phyloP scores from a whole-genome alignment of 805 yeast species.

The Priceomyces castillae region DNA sequence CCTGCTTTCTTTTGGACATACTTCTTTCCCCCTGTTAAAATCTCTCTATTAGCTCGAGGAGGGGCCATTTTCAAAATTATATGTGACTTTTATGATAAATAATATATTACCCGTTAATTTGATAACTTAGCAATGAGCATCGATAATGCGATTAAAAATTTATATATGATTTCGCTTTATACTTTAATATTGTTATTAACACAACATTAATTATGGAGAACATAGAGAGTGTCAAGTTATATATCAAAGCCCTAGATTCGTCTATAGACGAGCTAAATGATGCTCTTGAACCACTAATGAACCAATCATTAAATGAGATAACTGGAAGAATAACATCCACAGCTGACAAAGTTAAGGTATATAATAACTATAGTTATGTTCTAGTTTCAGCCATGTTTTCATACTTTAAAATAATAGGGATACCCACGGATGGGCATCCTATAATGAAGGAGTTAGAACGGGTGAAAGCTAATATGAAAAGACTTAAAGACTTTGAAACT shows the following conservation, averaged over 20 bases:
- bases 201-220: conserved; percentile 40
- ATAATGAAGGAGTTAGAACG: conserved; percentile 65
- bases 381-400: conserved; percentile 57
- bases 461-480: conserved; percentile 65
- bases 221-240: conserved; percentile 38
- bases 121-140: conserved; percentile 1
- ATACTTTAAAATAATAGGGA: conserved; percentile 57
- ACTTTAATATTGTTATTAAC: no score
- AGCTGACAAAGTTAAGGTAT: conserved; percentile 27
- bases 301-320: conserved; percentile 40
- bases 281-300: conserved; percentile 34
- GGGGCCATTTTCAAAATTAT: conserved; percentile 19
- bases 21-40: conserved; percentile 82
- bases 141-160: conserved; percentile 1
- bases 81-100: background rate
- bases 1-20: conserved; percentile 68
- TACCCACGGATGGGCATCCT: conserved; percentile 55
- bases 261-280: conserved; percentile 35
- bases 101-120: no score
- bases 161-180: no score
- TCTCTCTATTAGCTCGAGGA: conserved; percentile 64
- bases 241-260: conserved; percentile 35
- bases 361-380: conserved; percentile 48
- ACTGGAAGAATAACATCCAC: conserved; percentile 21
- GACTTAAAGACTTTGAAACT: conserved; percentile 43